Percentiles rank a stretch among this genome's conserved stretches.
Evolutionary conservation across 257 asterid species (phyloP).

Genomic region (Capsicum baccatum): DNA sequence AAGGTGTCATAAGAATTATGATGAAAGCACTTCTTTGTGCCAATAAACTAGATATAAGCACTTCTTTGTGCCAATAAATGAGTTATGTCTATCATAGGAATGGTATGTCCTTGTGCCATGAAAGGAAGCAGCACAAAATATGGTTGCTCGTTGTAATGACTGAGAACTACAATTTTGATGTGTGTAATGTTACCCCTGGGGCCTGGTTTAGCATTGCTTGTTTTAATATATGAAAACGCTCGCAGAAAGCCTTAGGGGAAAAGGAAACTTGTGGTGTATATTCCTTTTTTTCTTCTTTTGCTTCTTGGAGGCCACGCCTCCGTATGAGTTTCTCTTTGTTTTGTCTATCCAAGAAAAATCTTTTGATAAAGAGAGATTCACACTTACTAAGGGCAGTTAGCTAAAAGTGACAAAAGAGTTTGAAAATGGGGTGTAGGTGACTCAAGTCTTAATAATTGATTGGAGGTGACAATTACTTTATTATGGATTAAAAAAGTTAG

Average conservation of each 20-base stretch:
- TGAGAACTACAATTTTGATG: not conserved
- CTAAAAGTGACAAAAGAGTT: no score
- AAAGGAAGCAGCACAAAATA: not conserved
- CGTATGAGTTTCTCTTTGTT: no score
- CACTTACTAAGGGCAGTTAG: no score
- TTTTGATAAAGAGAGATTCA: no score
- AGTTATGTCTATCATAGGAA: conserved; percentile 1
- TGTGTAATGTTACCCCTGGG: not conserved
- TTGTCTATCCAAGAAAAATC: no score
- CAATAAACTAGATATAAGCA: not conserved
- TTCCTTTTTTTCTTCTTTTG: not conserved
- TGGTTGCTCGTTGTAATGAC: not conserved
- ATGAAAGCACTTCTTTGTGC: not conserved
- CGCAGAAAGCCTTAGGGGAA: not conserved
- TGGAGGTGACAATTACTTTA: no score
- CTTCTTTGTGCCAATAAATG: conserved; percentile 4
- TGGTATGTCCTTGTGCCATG: not conserved
- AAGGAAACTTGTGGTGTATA: not conserved
- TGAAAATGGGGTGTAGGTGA: no score
- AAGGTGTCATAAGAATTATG: conserved; percentile 11
- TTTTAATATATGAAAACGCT: not conserved
- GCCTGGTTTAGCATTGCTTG: not conserved
- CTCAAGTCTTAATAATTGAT: no score
- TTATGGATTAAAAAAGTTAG: no score
- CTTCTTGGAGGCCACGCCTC: not conserved